These are phyloP conservation scores for Trametes gibbosa DNA, from an alignment of 768 basidiomycete species.

Conservation along the genomic window DNA sequence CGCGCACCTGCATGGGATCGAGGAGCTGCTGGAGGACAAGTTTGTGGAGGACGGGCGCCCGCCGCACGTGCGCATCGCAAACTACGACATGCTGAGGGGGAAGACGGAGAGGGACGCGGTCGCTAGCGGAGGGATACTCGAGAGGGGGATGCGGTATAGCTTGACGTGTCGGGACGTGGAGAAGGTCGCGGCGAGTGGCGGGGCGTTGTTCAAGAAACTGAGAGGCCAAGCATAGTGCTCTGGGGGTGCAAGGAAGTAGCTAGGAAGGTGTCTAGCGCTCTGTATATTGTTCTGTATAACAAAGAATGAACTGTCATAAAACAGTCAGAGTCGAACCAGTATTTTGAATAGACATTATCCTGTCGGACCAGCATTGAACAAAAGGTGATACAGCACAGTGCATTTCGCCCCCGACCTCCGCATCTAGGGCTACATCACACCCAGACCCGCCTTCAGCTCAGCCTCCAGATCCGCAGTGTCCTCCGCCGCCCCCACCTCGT, in stretches of 20 bases:
- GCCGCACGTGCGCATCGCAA: constrained; percentile 44
- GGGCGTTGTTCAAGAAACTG: constrained; percentile 14
- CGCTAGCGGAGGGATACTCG: constrained; percentile 48
- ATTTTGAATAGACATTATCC: too few relatives aligned
- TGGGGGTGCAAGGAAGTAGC: background rate
- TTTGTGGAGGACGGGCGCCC: constrained; percentile 26
- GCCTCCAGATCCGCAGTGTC: constrained; percentile 41
- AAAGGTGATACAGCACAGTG: background rate
- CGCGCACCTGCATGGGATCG: constrained; percentile 79
- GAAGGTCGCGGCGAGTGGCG: constrained; percentile 42
- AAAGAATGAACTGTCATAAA: too few relatives aligned
- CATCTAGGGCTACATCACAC: constrained; percentile 36
- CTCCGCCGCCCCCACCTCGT: background rate
- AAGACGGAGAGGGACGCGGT: constrained; percentile 39
- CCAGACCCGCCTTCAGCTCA: constrained; percentile 64
- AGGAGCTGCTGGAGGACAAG: constrained; percentile 50
- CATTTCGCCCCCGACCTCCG: background rate
- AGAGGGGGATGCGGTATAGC: constrained; percentile 67
- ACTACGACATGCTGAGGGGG: constrained; percentile 51
- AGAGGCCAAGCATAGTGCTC: background rate
- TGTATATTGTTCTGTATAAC: too few relatives aligned
- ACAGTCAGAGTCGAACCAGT: too few relatives aligned
- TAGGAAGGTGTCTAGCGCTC: too few relatives aligned
- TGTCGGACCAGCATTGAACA: too few relatives aligned
- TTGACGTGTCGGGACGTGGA: constrained; percentile 83